A percentile compares a stretch with the other conserved stretches of the same genome.
phyloP scores from a whole-genome alignment of 2,329 filamentous ascomycete genomes.

The Colletotrichum euphorbiae region DNA sequence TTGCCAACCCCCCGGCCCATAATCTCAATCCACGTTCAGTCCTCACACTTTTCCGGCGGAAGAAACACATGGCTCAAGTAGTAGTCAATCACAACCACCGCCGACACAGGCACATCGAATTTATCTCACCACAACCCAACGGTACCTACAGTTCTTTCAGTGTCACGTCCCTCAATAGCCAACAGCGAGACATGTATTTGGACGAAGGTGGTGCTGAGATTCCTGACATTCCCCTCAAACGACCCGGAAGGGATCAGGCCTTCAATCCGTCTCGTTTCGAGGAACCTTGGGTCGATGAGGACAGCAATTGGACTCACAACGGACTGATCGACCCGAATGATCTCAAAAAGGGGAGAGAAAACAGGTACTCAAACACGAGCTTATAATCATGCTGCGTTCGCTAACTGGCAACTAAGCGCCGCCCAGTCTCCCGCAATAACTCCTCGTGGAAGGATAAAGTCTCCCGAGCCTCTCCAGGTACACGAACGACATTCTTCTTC shows the following conservation, averaged over 20 bases:
- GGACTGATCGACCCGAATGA: conserved; percentile 29
- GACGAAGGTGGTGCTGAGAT: conserved; percentile 40
- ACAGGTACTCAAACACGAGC: conserved; percentile 7
- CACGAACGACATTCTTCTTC: conserved; percentile 42
- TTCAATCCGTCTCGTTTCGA: conserved; percentile 25
- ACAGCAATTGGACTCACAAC: conserved; percentile 29
- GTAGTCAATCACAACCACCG: conserved; percentile 10
- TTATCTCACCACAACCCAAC: conserved; percentile 12
- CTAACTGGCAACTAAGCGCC: conserved; percentile 10
- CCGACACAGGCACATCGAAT: conserved; percentile 29
- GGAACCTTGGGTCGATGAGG: conserved; percentile 37
- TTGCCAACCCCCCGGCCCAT: background rate
- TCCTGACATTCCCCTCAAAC: conserved; percentile 43
- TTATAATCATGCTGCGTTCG: background rate
- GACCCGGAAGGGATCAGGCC: conserved; percentile 9
- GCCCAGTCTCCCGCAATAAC: conserved; percentile 10
- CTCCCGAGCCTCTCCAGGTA: conserved; percentile 39
- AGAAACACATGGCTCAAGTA: conserved; percentile 33
- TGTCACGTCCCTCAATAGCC: conserved; percentile 8
- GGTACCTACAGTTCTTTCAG: conserved; percentile 17
- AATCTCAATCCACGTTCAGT: conserved; percentile 20
- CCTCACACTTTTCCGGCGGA: conserved; percentile 24
- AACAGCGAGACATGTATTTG: conserved; percentile 14
- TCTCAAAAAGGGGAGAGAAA: conserved; percentile 6
- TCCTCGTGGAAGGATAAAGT: conserved; percentile 23